A percentile compares a stretch with the other conserved stretches of the same genome.
Conservation (phyloP, 441 rosid genomes). For the Populus tomentosa region DNA sequence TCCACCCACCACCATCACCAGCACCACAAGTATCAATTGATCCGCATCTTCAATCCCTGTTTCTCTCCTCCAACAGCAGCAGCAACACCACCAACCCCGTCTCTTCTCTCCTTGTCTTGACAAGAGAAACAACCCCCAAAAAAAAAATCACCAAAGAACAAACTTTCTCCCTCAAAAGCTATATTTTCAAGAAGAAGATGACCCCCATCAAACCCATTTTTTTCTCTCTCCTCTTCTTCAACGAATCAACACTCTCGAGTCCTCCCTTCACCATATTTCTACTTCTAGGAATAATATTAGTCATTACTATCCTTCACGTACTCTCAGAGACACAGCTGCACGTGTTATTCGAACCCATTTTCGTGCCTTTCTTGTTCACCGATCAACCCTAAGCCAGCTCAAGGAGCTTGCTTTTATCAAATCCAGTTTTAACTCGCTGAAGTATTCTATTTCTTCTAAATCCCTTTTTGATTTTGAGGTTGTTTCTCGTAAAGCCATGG, state of each 20-base stretch:
- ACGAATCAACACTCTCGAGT: conserved; percentile 67
- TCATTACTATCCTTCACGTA: conserved; percentile 10
- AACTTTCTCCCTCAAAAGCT: not conserved
- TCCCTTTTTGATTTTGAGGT: conserved; percentile 35
- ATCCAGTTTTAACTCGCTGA: conserved; percentile 58
- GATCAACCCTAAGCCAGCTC: conserved; percentile 81
- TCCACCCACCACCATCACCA: conserved; percentile 7
- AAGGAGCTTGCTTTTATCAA: conserved; percentile 69
- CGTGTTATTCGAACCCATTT: conserved; percentile 80
- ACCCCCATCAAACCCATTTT: conserved; percentile 20
- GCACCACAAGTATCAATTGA: not conserved
- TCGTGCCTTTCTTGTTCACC: conserved; percentile 64
- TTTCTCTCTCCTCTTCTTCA: conserved; percentile 59
- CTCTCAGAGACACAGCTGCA: conserved; percentile 74
- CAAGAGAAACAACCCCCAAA: not conserved
- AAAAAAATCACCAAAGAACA: conserved; percentile 3
- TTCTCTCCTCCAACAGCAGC: conserved; percentile 40
- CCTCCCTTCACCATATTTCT: conserved; percentile 47
- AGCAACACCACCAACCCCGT: conserved; percentile 8
- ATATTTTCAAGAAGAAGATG: conserved; percentile 11
- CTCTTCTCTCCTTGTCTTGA: conserved; percentile 14
- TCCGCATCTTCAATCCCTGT: conserved; percentile 17
- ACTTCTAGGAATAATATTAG: conserved; percentile 17
- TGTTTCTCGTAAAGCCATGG: conserved; percentile 53
- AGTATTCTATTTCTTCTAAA: conserved; percentile 50